Evolutionary conservation across 2,329 filamentous ascomycete genomes (phyloP), one percentile per base, ranked within the genome.

Genomic region (Fusarium drepaniforme): DNA sequence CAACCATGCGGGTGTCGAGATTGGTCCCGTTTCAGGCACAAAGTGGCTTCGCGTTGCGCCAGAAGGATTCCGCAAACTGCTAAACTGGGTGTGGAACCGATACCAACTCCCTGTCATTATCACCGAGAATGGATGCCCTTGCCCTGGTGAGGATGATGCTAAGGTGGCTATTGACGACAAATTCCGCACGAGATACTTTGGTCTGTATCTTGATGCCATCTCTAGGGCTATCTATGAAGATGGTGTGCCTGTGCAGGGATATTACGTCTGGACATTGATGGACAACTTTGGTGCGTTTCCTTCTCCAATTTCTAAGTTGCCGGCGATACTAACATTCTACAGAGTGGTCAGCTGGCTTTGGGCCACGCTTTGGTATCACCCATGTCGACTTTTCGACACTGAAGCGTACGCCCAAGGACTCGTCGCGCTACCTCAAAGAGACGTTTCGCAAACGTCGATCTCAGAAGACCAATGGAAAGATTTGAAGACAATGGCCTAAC

Each of bases 401-500:
- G 28, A 79, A 83, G 64, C 79, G 83, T 23, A 85, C 82, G 38
- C 83, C 84, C 0, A 85, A 85, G 72, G 78, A 79, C 51, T 83
- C 82, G 1, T 82, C 82, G 16, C 23, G 16, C 4, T 60, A 60
- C 18, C 35, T 60, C 11, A 8, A 8, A 3, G 37, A 60, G n/a
- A 60, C 57, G 1, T 60, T 42, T 15, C 23, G 25, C 2, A 60
- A 60, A 21, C 57, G 57, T 21, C 28, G 37, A 4, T 18, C 57
- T 28, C 16, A 42, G 3, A 60, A 60, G n/a, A 30, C 28, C 4
- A 56, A 21, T 21, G 51, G 28, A 21, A 15, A 56, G 51, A 30
- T 21, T 21, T 21, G 12, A 56, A 21, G 12, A 8, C 1, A 12
- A 9, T n/a, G 3, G 11, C 4, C 11, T 1, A 13, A 7, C 21